Base-by-base conservation (phyloP, 2,329 filamentous ascomycete genomes). In the Paracorniculantispora psalliotae region DNA sequence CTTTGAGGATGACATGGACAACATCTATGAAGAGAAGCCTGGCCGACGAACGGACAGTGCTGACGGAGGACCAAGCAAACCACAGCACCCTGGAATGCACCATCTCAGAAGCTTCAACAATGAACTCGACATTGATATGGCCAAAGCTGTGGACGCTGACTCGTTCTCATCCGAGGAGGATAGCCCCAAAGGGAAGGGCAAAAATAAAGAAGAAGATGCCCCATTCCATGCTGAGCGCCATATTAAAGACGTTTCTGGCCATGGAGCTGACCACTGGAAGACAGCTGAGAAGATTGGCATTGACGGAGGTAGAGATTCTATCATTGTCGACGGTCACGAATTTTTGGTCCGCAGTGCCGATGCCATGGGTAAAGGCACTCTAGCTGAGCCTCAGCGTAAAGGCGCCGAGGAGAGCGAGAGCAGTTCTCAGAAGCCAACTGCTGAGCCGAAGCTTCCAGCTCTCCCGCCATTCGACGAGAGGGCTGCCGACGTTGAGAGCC, bases 211-310 rank as follows among this genome's bases (percentile, higher is more conserved):
- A 6, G 57, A 48, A 10, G 21, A 54, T 12, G 23, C 25, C n/a
- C 23, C 10, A 2, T 50, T 44, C 8, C 48, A 59, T 8, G 44
- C 39, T 19, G 46, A 57, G 41, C 48, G 43, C 6, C 49, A 53
- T 9, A 19, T n/a, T 17, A 41, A 86, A 58, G 92, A 97, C 67
- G 86, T 96, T 23, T 86, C 87, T 56, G 92, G 93, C 0, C 84
- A 87, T 60, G 92, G 92, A 1, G 67, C 79, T 4, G 93, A 97
- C 69, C 85, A 87, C 57, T 90, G 92, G 85, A 86, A 85, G 62
- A 77, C 76, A 25, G 83, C 89, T 21, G 79, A 87, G 63, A 75
- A 82, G 61, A 78, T 81, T 35, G 87, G 86, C 2, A 67, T 82
- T 25, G 84, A 84, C 51, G 77, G 79, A 41, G 89, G 84, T 3